Evolutionary conservation across 495 filamentous ascomycete genomes (phyloP).

Genomic region (Chaetomidium leptoderma): DNA sequence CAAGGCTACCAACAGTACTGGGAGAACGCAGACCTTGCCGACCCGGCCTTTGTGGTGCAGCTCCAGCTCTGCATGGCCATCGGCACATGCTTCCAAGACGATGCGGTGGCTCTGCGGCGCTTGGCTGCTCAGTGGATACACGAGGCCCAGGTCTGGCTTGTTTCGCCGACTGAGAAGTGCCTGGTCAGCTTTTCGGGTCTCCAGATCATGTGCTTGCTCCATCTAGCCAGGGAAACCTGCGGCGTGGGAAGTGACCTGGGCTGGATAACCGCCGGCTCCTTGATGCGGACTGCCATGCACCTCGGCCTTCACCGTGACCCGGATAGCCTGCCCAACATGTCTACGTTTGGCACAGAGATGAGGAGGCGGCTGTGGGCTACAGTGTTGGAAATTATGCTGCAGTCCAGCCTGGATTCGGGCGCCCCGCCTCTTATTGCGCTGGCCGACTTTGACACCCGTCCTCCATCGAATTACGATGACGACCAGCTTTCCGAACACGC

Average conservation of each 20-base stretch:
- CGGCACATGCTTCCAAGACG: constrained; percentile 54
- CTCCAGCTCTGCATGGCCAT: constrained; percentile 63
- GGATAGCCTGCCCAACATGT: constrained; percentile 36
- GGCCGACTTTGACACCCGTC: constrained; percentile 55
- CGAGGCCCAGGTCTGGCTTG: constrained; percentile 60
- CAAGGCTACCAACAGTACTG: constrained; percentile 47
- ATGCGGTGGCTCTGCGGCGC: constrained; percentile 42
- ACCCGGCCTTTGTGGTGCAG: constrained; percentile 50
- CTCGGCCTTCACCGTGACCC: constrained; percentile 63
- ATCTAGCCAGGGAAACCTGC: constrained; percentile 54
- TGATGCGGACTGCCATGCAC: constrained; percentile 55
- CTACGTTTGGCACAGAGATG: constrained; percentile 56
- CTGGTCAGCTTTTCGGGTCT: constrained; percentile 52
- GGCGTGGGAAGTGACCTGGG: constrained; percentile 52
- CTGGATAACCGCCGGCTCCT: constrained; percentile 56
- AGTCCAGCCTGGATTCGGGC: constrained; percentile 56
- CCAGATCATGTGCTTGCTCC: constrained; percentile 56
- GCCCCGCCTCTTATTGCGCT: constrained; percentile 53
- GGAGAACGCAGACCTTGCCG: constrained; percentile 26
- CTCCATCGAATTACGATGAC: constrained; percentile 52
- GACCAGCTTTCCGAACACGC: constrained; percentile 35
- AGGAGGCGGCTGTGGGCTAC: constrained; percentile 67
- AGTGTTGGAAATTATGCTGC: constrained; percentile 58
- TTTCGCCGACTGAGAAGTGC: constrained; percentile 49
- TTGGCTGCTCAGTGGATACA: constrained; percentile 59